Evolutionary conservation across 2,329 filamentous ascomycete species (phyloP), one percentile per base, ranked within the genome.

Genomic region (Calonectria naviculata): DNA sequence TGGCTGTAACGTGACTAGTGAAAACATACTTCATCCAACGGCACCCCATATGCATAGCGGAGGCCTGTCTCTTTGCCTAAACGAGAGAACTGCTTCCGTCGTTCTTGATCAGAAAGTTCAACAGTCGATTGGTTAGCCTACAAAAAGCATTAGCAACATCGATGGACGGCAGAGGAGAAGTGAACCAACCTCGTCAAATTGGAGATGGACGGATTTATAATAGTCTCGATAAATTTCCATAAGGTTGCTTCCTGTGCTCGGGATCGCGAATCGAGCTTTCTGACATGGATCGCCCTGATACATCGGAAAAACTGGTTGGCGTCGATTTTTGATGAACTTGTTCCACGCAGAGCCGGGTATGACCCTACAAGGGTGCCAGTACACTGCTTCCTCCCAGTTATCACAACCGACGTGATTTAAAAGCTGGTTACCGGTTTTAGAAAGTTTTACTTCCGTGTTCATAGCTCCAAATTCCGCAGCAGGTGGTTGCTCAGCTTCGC

Each of bases 321-420:
- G 36, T 21, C 42, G 54, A 49, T 78, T 78, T 34, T 54, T 74
- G 47, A 78, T 71, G 52, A 72, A 77, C 34, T 75, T 76, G 65
- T 78, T 78, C 77, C 77, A 78, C 21, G 72, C 65, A 12, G 76
- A 76, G 5, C 77, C 77, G 12, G 75, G 76, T 1, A 74, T 60
- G 15, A 62, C 70, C 28, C 67, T 58, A 47, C 73, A 73, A 21
- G 77, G 77, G 29, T 78, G 74, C 71, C 74, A 77, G 62, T 65
- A 47, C 12, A 74, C 73, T 4, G 71, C 66, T 17, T 64, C 34
- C 21, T 60, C 66, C 73, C 72, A 78, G 2, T 67, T 44, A 13
- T 38, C 65, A n/a, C 61, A 29, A 15, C 66, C 72, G 13, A 74
- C 56, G 26, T 56, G 74, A 24, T 68, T 72, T 13, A 78, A 24